A percentile compares a stretch with the other conserved stretches of the same genome.
Conservation (phyloP, 345 rosid genomes). For the Linum tenue region DNA sequence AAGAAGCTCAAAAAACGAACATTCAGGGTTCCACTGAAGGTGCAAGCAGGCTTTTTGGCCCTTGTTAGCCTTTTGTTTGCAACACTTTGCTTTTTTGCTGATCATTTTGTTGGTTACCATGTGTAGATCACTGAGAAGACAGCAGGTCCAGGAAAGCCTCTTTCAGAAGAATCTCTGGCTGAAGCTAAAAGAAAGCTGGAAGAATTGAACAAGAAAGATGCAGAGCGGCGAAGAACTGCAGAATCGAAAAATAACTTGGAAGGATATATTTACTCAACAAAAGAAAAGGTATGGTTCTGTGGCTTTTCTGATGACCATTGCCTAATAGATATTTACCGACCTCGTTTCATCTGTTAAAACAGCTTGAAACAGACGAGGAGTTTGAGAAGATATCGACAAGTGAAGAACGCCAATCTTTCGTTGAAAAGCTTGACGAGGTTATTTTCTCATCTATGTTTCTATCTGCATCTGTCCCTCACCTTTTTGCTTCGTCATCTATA, state of each 20-base stretch:
- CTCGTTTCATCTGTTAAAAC: slow-evolving; percentile 13
- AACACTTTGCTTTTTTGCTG: not conserved
- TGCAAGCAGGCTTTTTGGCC: slow-evolving; percentile 15
- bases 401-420: slow-evolving; percentile 71
- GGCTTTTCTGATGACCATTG: not conserved
- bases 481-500: not conserved
- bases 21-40: slow-evolving; percentile 85
- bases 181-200: slow-evolving; percentile 74
- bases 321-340: not conserved
- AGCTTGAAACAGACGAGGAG: slow-evolving; percentile 74
- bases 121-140: slow-evolving; percentile 69
- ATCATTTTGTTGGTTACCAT: slow-evolving; percentile 2
- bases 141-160: slow-evolving; percentile 67
- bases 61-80: not conserved
- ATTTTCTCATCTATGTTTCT: slow-evolving; percentile 7
- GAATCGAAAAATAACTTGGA: slow-evolving; percentile 91
- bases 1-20: slow-evolving; percentile 71
- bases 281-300: slow-evolving; percentile 61
- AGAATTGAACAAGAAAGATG: slow-evolving; percentile 73
- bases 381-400: slow-evolving; percentile 57
- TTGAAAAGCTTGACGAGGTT: slow-evolving; percentile 89
- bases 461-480: not conserved
- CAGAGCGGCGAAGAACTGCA: slow-evolving; percentile 84
- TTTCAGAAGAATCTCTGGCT: slow-evolving; percentile 49
- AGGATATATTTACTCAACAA: slow-evolving; percentile 84